Conservation (phyloP, 345 rosid species). For the Salix exigua region DNA sequence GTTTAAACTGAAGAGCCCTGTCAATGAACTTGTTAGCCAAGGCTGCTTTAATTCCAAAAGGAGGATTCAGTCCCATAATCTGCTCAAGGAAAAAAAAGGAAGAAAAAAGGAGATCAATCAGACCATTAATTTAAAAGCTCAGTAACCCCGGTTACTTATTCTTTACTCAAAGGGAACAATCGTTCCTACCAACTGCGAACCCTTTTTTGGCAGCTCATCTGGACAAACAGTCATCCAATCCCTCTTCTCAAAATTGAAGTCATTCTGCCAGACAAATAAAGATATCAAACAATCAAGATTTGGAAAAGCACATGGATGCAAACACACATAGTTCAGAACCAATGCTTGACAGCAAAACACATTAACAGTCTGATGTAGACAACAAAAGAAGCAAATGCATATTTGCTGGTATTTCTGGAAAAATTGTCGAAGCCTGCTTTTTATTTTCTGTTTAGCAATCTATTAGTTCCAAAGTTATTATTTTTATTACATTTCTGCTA, state of each 20-base stretch:
- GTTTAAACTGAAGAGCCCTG: slow-evolving; percentile 82
- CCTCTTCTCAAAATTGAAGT: slow-evolving; percentile 66
- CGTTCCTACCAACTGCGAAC: slow-evolving; percentile 65
- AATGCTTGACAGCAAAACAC: background rate
- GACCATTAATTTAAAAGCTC: background rate
- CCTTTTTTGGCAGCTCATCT: slow-evolving; percentile 56
- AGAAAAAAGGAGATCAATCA: background rate
- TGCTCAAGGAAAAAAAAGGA: slow-evolving; percentile 25
- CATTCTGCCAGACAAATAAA: slow-evolving; percentile 42
- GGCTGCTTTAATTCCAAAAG: slow-evolving; percentile 75
- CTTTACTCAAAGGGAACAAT: slow-evolving; percentile 7
- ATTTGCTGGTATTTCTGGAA: too few relatives aligned
- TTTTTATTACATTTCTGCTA: too few relatives aligned
- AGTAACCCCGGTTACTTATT: background rate
- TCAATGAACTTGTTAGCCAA: slow-evolving; percentile 74
- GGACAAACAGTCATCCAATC: slow-evolving; percentile 76
- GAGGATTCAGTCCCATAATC: slow-evolving; percentile 98
- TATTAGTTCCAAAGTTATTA: too few relatives aligned
- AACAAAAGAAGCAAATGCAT: too few relatives aligned
- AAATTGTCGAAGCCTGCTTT: too few relatives aligned
- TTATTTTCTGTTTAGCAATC: too few relatives aligned
- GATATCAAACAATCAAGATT: background rate
- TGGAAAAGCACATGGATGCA: background rate
- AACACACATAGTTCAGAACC: background rate
- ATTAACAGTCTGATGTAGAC: too few relatives aligned